Evolutionary conservation across 2,329 filamentous ascomycete genomes (phyloP).

Genomic region (Microsporum canis): DNA sequence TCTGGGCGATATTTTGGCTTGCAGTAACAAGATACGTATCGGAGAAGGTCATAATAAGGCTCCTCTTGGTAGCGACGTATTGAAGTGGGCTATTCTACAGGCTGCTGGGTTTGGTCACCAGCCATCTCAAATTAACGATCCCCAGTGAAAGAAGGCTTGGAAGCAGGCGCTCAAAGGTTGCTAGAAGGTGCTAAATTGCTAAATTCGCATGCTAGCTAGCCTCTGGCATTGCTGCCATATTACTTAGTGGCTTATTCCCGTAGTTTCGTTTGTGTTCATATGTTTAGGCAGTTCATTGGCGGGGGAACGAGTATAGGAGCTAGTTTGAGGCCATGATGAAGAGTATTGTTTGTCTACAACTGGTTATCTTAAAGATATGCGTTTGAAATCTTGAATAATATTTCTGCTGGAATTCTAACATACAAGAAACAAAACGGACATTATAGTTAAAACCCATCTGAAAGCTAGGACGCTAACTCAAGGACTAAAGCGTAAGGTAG

Average conservation of each 20-base stretch:
- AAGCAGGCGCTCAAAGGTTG: not conserved
- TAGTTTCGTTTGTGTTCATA: not conserved
- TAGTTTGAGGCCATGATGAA: not conserved
- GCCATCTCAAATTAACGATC: not conserved
- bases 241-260: not conserved
- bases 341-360: not conserved
- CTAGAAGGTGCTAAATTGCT: too few relatives aligned
- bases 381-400: not conserved
- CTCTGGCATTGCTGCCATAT: not conserved
- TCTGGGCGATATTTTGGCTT: conserved; percentile 50
- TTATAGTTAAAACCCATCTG: not conserved
- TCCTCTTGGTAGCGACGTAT: conserved; percentile 48
- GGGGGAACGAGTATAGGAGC: not conserved
- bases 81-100: conserved; percentile 53
- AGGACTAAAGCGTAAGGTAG: not conserved
- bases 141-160: not conserved
- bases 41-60: conserved; percentile 34
- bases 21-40: conserved; percentile 42
- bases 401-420: not conserved
- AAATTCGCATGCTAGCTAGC: too few relatives aligned
- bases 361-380: not conserved
- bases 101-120: conserved; percentile 45
- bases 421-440: not conserved
- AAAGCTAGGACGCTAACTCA: not conserved
- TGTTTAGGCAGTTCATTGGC: not conserved